Percentiles rank a stretch among this genome's conserved stretches.
phyloP scores from a whole-genome alignment of 345 rosid species.

The Citrus sp. region DNA sequence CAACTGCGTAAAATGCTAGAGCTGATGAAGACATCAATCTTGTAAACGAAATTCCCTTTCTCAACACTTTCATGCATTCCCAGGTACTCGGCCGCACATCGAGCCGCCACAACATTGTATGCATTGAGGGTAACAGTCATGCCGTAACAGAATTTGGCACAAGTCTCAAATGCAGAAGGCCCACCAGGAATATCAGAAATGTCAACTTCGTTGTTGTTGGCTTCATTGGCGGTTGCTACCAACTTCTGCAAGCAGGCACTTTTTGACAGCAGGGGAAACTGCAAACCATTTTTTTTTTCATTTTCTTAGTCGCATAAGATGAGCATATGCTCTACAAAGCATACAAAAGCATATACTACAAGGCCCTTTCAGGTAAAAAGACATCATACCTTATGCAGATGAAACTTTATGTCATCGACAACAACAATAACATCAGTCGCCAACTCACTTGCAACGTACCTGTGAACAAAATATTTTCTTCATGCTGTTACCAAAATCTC shows the following conservation, averaged over 20 bases:
- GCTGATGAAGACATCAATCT: conserved; percentile 75
- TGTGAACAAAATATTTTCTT: conserved; percentile 18
- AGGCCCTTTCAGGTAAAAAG: background rate
- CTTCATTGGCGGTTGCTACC: conserved; percentile 41
- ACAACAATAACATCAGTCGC: conserved; percentile 59
- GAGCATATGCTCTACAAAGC: background rate
- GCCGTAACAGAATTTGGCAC: conserved; percentile 86
- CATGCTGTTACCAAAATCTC: background rate
- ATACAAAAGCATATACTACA: background rate
- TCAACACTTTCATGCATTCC: conserved; percentile 77
- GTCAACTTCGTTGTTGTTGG: conserved; percentile 47
- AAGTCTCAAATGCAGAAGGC: conserved; percentile 70
- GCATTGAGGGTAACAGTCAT: conserved; percentile 79
- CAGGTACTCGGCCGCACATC: conserved; percentile 80
- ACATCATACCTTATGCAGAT: conserved; percentile 74
- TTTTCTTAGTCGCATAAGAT: conserved; percentile 13
- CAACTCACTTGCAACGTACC: conserved; percentile 72
- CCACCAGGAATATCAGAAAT: conserved; percentile 80
- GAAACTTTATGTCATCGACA: conserved; percentile 60
- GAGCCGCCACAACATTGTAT: conserved; percentile 63
- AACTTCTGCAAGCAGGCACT: conserved; percentile 61
- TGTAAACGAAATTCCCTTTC: conserved; percentile 78
- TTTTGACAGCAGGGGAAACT: conserved; percentile 91
- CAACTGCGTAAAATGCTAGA: conserved; percentile 76
- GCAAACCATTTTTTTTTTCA: conserved; percentile 17